Conservation (phyloP, 2,329 filamentous ascomycete species). For the Kalaharituber pfeilii region DNA sequence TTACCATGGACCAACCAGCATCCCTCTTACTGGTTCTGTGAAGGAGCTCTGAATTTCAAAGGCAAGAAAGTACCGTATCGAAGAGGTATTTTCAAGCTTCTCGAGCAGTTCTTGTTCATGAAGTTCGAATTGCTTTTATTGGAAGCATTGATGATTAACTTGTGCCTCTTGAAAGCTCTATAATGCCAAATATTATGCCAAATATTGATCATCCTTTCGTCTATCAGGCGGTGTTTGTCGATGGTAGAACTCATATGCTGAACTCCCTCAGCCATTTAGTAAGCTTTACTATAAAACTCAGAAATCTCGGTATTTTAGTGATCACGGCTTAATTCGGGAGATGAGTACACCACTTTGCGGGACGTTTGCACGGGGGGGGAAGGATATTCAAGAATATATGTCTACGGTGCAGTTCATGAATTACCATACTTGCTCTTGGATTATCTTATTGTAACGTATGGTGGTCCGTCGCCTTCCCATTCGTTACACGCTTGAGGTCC, state of each 20-base stretch:
- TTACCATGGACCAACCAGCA: slow-evolving; percentile 71
- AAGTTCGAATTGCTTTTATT: slow-evolving; percentile 68
- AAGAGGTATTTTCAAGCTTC: slow-evolving; percentile 63
- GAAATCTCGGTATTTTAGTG: slow-evolving; percentile 75
- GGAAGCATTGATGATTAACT: slow-evolving; percentile 95
- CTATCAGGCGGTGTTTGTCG: slow-evolving; percentile 87
- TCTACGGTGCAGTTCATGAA: slow-evolving; percentile 72
- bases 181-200: too few relatives aligned
- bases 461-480: slow-evolving; percentile 19
- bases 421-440: slow-evolving; percentile 24
- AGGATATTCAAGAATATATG: slow-evolving; percentile 84
- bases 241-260: slow-evolving; percentile 76
- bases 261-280: slow-evolving; percentile 89
- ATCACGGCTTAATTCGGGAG: slow-evolving; percentile 85
- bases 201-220: slow-evolving; percentile 80
- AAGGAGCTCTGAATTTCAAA: slow-evolving; percentile 85
- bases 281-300: slow-evolving; percentile 79
- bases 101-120: slow-evolving; percentile 55
- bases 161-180: slow-evolving; percentile 82
- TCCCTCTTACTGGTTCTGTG: slow-evolving; percentile 80
- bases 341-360: slow-evolving; percentile 72
- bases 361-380: slow-evolving; percentile 81
- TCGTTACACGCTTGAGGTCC: slow-evolving; percentile 31
- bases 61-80: slow-evolving; percentile 64
- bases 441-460: slow-evolving; percentile 1